These are phyloP conservation scores for Avena sativa DNA, from an alignment of 176 grass and related monocot genomes.

Conservation along the genomic window DNA sequence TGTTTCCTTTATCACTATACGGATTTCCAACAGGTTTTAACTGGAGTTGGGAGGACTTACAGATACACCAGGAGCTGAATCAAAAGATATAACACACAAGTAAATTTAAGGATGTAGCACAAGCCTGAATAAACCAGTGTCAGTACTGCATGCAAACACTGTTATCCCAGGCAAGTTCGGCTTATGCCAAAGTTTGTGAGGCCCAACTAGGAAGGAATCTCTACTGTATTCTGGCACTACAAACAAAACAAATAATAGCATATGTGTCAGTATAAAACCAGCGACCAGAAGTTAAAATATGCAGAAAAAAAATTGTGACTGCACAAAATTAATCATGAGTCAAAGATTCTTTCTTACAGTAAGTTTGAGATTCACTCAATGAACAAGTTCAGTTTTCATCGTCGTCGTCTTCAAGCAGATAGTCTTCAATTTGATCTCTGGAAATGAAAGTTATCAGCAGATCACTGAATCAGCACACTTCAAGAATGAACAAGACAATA, in stretches of 20 bases:
- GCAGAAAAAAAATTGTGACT: not conserved
- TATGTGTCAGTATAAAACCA: conserved; percentile 34
- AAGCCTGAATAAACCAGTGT: conserved; percentile 23
- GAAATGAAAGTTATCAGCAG: conserved; percentile 45
- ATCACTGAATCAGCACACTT: conserved; percentile 33
- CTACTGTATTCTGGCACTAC: conserved; percentile 41
- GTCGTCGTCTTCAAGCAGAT: conserved; percentile 59
- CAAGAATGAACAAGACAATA: conserved; percentile 36
- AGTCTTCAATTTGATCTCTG: conserved; percentile 78
- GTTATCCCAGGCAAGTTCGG: conserved; percentile 36
- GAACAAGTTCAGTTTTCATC: conserved; percentile 46
- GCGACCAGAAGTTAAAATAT: not conserved
- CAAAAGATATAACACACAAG: not conserved
- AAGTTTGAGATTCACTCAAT: conserved; percentile 10
- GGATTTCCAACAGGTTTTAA: conserved; percentile 18
- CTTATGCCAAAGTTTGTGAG: conserved; percentile 15
- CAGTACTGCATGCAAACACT: conserved; percentile 31
- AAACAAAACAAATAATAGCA: conserved; percentile 40
- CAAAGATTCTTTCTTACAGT: conserved; percentile 33
- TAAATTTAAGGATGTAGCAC: not conserved
- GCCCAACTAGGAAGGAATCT: conserved; percentile 29
- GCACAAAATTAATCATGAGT: not conserved
- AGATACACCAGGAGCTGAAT: conserved; percentile 1
- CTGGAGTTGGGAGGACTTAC: conserved; percentile 15
- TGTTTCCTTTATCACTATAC: conserved; percentile 31